Conservation (phyloP, 75 land plant genomes). For the Picea glauca region DNA sequence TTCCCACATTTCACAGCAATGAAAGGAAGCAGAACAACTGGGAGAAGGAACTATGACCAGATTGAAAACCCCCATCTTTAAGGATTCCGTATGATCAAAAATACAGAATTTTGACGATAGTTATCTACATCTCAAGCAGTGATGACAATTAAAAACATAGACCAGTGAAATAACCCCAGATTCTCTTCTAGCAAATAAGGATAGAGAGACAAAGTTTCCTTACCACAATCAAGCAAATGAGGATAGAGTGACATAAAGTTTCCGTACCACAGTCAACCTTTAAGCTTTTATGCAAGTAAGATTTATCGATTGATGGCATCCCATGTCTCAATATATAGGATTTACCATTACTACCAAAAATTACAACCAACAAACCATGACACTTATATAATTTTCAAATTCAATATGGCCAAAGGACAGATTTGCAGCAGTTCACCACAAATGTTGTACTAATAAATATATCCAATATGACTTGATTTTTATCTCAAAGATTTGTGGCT, state of each 20-base stretch:
- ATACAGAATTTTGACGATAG: background rate
- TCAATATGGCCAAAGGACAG: background rate
- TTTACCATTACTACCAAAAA: background rate
- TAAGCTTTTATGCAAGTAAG: background rate
- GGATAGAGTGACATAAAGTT: background rate
- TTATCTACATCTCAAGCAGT: background rate
- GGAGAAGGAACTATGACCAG: background rate
- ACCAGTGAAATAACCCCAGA: too few relatives aligned
- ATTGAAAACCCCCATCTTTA: background rate
- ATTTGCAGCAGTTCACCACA: background rate
- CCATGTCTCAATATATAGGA: background rate
- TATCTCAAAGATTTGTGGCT: background rate
- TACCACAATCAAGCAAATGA: background rate
- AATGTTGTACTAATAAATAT: background rate
- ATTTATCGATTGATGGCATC: background rate
- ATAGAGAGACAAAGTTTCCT: background rate
- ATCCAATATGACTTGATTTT: background rate
- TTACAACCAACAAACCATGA: background rate
- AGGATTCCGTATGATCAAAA: background rate
- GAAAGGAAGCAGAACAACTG: background rate
- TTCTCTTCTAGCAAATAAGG: too few relatives aligned
- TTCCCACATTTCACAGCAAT: background rate
- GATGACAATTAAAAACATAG: conserved; percentile 1
- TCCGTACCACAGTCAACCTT: background rate
- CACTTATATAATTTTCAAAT: background rate